Evolutionary conservation across 2,329 filamentous ascomycete species (phyloP), one percentile per base, ranked within the genome.

Genomic region (Penicillium psychrosexuale): DNA sequence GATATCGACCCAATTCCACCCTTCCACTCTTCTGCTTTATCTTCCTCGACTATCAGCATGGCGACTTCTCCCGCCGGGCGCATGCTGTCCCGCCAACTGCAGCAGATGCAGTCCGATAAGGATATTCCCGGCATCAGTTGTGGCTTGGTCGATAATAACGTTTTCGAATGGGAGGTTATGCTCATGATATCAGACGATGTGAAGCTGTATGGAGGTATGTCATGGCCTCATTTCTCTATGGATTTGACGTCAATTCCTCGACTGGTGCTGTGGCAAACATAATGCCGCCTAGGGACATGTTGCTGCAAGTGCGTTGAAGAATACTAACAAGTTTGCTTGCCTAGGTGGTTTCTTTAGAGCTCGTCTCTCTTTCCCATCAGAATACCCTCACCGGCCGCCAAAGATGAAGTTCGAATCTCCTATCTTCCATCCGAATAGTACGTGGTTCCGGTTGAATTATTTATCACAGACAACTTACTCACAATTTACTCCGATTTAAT

Each of bases 121-220:
- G 91, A 96, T 74, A 88, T 97, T 44, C 91, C 91, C 0, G 94
- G 93, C 50, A 96, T 97, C 69, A 97, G 91, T 59, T 96, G 91
- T 67, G 94, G 94, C 0, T 79, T 99, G 40, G 86, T 92, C 49
- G 86, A 87, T 67, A 89, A 89, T 72, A 88, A 96, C 71, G 86
- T 97, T 9, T 97, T 97, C 63, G 89, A 96, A 78, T 99, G 94
- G 94, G 92, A 97, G 75, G 91, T 97, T 19, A 96, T 97, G 89
- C 84, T 99, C 58, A 97, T 99, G 93, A 93, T 97, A 62, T 91
- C 85, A 59, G 92, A 97, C 66, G 91, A 96, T 70, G 92, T 89
- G 76, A 93, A 92, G 76, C 89, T 90, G 74, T 97, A 97, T 67
- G 92, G 92, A 67, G 92, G 92, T 93, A 77, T 55, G 84, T 76